phyloP scores from a whole-genome alignment of 345 rosid genomes.

The Corchorus olitorius region DNA sequence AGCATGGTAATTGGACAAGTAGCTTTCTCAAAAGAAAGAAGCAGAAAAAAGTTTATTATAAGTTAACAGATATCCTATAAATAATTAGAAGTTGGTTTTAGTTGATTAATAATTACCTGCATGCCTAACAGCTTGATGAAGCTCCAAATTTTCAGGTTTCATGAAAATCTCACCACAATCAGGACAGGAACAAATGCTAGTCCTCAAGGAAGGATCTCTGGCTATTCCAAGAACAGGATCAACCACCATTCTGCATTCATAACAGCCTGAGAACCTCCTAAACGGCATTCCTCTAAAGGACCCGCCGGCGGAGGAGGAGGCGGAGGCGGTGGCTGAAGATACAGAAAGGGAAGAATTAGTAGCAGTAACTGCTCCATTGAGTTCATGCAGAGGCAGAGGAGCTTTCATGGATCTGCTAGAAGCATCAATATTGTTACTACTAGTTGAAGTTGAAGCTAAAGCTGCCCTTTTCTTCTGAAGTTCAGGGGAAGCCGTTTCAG shows the following conservation, averaged over 20 bases:
- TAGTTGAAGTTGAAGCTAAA: conserved; percentile 24
- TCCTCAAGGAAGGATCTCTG: conserved; percentile 59
- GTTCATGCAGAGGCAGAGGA: conserved; percentile 39
- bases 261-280: conserved; percentile 74
- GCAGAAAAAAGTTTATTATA: neutral
- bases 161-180: conserved; percentile 72
- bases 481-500: conserved; percentile 48
- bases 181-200: conserved; percentile 60
- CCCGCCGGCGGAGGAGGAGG: conserved; percentile 26
- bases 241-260: conserved; percentile 79
- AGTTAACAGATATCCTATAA: neutral
- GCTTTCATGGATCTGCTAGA: conserved; percentile 62
- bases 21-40: neutral
- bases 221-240: conserved; percentile 64
- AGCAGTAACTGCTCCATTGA: conserved; percentile 40
- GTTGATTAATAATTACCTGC: conserved; percentile 46
- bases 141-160: conserved; percentile 67
- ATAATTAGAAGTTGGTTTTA: neutral
- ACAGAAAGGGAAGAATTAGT: conserved; percentile 45
- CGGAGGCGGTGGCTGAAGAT: conserved; percentile 38
- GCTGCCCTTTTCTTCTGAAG: conserved; percentile 46
- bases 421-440: conserved; percentile 14
- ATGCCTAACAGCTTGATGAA: conserved; percentile 70
- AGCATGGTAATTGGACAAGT: neutral
- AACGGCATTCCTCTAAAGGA: conserved; percentile 65